These are phyloP conservation scores for Eutrema yunnanense DNA, from an alignment of 345 rosid genomes.

Conservation along the genomic window DNA sequence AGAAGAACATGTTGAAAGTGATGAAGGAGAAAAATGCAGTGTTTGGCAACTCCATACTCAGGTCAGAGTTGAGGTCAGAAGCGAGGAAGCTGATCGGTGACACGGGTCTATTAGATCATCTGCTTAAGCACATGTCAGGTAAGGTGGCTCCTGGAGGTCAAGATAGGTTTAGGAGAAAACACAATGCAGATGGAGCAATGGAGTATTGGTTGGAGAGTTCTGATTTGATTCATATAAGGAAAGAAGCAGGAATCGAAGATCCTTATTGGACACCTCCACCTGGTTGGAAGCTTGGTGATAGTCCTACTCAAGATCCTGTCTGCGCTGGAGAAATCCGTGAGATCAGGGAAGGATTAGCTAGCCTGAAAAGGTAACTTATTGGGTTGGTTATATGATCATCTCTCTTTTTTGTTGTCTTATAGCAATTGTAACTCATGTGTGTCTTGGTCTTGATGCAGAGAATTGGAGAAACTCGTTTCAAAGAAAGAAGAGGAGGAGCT, in stretches of 20 bases:
- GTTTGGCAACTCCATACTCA: constrained; percentile 58
- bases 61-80: constrained; percentile 66
- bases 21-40: constrained; percentile 76
- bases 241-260: constrained; percentile 79
- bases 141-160: constrained; percentile 86
- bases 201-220: constrained; percentile 94
- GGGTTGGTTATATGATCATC: background rate
- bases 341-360: constrained; percentile 27
- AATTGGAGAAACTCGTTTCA: constrained; percentile 36
- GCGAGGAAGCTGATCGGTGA: constrained; percentile 93
- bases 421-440: background rate
- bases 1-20: constrained; percentile 75
- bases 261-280: constrained; percentile 95
- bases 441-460: constrained; percentile 28
- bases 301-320: constrained; percentile 73
- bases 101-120: constrained; percentile 88
- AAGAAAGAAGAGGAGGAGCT: constrained; percentile 46
- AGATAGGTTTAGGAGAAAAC: constrained; percentile 82
- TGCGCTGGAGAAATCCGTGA: constrained; percentile 61
- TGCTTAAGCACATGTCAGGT: constrained; percentile 95
- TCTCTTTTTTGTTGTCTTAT: constrained; percentile 4
- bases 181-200: constrained; percentile 93
- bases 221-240: constrained; percentile 59
- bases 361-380: constrained; percentile 40
- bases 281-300: constrained; percentile 91